Evolutionary conservation across 164 flowering plant species (phyloP), one percentile per base, ranked within the genome.

Genomic region (Vitis cinerea): DNA sequence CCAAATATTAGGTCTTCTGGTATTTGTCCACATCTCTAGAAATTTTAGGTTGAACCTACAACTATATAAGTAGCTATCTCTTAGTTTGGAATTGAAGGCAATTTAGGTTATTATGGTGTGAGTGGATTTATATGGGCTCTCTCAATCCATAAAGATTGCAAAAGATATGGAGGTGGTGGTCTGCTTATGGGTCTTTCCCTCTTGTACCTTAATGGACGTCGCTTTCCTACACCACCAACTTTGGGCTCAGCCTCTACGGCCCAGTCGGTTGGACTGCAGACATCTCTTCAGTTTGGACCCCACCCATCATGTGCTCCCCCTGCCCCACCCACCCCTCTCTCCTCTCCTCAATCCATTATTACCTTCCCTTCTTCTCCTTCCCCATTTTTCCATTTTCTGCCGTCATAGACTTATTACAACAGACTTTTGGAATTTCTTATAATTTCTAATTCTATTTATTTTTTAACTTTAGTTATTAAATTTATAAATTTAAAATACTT

Each of bases 251-350:
- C 14, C 63, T 9, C 64, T 17, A 29, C 53, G 74, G 74, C 69
- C 74, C 71, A 75, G 73, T 74, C 69, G 68, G 77, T 70, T 74
- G 73, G 77, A 69, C 51, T 59, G 73, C 37, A 31, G 64, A 60
- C 73, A 69, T 65, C 62, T 29, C 52, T 65, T 60, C 66, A 29
- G 15, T 53, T 65, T 47, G 19, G 62, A 27, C 74, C 70, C 73
- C 74, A 60, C 67, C 59, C 44, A 37, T 37, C 44, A 37, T 37
- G 44, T 37, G 44, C 44, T 37, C 44, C 5, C 44, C 44, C 44
- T 37, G 44, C 44, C 44, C 44, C 44, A 37, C 44, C 44, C 44
- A 37, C 44, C 44, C 44, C 7, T 3, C 44, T 6, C 7, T 0
- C 44, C 44, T 37, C 44, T 37, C 44, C 44, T 37, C 2, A 3